phyloP scores from a whole-genome alignment of 2,329 filamentous ascomycete species.

The Phialophora chinensis region DNA sequence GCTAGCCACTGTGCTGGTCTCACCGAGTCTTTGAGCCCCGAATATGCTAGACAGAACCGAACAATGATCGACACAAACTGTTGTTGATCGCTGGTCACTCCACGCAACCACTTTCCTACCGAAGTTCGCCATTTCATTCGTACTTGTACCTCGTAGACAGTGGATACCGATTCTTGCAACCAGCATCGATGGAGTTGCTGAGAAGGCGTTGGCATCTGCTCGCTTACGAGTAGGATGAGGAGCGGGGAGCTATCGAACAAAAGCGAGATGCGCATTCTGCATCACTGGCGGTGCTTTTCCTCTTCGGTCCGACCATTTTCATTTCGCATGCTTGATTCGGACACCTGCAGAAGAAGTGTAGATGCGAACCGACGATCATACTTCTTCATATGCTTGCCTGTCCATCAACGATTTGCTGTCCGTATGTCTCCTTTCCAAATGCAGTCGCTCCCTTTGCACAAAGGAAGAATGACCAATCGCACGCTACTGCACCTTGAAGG shows the following conservation, averaged over 20 bases:
- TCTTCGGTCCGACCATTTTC: not conserved
- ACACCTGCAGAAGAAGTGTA: not conserved
- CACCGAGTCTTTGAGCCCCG: not conserved
- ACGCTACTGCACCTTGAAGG: constrained; percentile 9
- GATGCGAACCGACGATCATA: not conserved
- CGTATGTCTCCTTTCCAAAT: not conserved
- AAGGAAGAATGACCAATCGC: not conserved
- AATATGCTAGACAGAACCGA: not conserved
- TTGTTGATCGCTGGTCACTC: not conserved
- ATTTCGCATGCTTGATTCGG: not conserved
- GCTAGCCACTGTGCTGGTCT: not conserved
- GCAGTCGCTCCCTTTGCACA: not conserved
- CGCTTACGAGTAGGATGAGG: not conserved
- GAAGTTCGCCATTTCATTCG: not conserved
- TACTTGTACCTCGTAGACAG: not conserved
- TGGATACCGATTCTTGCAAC: not conserved
- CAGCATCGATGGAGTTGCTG: not conserved
- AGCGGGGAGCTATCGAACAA: constrained; percentile 14
- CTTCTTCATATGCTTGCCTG: not conserved
- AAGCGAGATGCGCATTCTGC: constrained; percentile 14
- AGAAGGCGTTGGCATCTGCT: not conserved
- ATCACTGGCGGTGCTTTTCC: not conserved
- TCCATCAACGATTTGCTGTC: not conserved
- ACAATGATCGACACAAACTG: not conserved
- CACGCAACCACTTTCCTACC: not conserved